Percentiles rank a stretch among this genome's conserved stretches.
Evolutionary conservation across 2,329 filamentous ascomycete genomes (phyloP).

Genomic region (Ophiostoma novo-ulmi): DNA sequence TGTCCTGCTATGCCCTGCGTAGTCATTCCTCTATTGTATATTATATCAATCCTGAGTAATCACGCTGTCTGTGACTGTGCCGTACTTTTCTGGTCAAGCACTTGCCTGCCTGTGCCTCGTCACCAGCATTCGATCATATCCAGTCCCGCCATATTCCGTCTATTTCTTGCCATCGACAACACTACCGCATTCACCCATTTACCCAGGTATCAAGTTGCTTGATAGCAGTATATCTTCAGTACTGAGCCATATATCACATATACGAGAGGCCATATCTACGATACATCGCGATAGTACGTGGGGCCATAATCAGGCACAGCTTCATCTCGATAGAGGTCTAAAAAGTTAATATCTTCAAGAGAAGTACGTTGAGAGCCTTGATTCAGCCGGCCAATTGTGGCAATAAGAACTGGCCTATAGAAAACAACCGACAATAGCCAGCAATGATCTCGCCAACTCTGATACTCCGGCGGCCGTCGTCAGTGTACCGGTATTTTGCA

Average conservation of each 20-base stretch:
- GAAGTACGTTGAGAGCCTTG: neutral
- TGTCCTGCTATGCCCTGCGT: too few relatives aligned
- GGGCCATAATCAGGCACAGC: neutral
- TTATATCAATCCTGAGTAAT: neutral
- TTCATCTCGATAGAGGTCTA: neutral
- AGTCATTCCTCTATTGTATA: too few relatives aligned
- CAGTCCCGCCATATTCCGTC: neutral
- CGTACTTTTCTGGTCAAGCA: neutral
- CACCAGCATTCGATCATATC: neutral
- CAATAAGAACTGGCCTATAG: neutral
- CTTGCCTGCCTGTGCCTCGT: neutral
- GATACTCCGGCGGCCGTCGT: slow-evolving; percentile 8
- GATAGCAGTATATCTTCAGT: neutral
- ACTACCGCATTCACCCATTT: neutral
- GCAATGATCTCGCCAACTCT: neutral
- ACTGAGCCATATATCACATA: neutral
- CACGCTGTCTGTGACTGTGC: neutral
- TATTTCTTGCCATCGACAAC: neutral
- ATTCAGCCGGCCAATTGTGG: neutral
- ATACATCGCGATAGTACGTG: neutral
- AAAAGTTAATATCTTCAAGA: neutral
- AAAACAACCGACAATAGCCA: neutral
- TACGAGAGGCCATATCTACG: neutral
- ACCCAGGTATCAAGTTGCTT: neutral
- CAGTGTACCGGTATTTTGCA: slow-evolving; percentile 8